Conservation (phyloP, 768 basidiomycete species). For the Suillus discolor region DNA sequence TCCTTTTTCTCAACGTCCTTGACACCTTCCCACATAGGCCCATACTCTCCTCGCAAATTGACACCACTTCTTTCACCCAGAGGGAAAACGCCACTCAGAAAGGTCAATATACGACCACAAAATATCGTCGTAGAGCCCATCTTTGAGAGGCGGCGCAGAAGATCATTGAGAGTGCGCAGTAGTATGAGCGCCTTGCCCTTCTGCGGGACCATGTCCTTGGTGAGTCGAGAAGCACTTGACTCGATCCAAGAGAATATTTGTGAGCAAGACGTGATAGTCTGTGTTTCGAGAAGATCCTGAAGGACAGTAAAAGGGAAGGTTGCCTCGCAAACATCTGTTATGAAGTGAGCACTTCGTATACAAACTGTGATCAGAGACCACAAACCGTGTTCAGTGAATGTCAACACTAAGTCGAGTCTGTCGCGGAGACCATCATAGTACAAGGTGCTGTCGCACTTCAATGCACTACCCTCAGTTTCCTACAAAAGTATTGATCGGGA, state of each 20-base stretch:
- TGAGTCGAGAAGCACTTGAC: slow-evolving; percentile 65
- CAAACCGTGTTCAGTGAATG: slow-evolving; percentile 78
- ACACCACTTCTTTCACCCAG: slow-evolving; percentile 90
- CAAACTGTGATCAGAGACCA: slow-evolving; percentile 12
- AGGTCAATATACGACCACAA: slow-evolving; percentile 87
- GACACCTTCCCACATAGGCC: slow-evolving; percentile 75
- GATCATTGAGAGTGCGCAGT: slow-evolving; percentile 83
- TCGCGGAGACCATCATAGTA: slow-evolving; percentile 67
- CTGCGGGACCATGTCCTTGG: slow-evolving; percentile 77
- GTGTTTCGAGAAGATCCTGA: slow-evolving; percentile 82
- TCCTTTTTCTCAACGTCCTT: slow-evolving; percentile 40
- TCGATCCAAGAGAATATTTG: slow-evolving; percentile 91
- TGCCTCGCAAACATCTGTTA: slow-evolving; percentile 73
- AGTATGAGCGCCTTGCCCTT: slow-evolving; percentile 88
- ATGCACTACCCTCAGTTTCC: slow-evolving; percentile 68
- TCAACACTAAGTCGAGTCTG: slow-evolving; percentile 71
- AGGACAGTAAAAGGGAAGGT: slow-evolving; percentile 73
- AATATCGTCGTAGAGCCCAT: slow-evolving; percentile 84
- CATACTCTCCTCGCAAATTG: slow-evolving; percentile 87
- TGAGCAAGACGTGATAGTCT: slow-evolving; percentile 84
- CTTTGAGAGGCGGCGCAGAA: slow-evolving; percentile 84
- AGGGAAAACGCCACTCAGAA: slow-evolving; percentile 84
- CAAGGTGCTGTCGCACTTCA: slow-evolving; percentile 48
- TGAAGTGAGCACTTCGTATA: slow-evolving; percentile 8
- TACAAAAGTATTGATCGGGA: slow-evolving; percentile 26